These are phyloP conservation scores for Pyrus hybrid DNA, from an alignment of 331 rosid genomes.

Conservation along the genomic window DNA sequence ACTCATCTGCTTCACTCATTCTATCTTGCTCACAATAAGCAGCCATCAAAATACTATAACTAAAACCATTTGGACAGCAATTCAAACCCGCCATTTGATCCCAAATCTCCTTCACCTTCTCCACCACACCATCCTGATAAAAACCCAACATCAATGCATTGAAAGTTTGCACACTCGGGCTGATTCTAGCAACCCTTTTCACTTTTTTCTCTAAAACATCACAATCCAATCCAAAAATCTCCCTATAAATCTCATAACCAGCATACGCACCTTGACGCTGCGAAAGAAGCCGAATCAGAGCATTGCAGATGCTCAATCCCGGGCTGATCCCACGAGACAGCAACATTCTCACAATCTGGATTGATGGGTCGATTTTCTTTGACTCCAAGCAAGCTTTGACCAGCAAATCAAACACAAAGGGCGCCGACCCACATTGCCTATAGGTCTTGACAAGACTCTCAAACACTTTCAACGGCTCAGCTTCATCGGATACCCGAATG, in stretches of 20 bases:
- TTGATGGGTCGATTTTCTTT: constrained; percentile 36
- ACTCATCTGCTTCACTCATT: constrained; percentile 37
- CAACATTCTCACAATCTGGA: constrained; percentile 54
- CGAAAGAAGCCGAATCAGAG: constrained; percentile 47
- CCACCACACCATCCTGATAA: constrained; percentile 47
- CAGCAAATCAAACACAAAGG: constrained; percentile 71
- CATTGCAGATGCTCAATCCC: constrained; percentile 52
- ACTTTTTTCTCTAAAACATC: constrained; percentile 1
- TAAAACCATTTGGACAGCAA: constrained; percentile 46
- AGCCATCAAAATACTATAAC: constrained; percentile 48
- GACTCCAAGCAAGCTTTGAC: constrained; percentile 57
- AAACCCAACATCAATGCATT: constrained; percentile 59
- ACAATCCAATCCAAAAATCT: constrained; percentile 40
- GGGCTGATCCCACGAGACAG: constrained; percentile 58
- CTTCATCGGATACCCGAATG: constrained; percentile 12
- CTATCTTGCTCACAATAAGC: constrained; percentile 47
- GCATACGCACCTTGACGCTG: constrained; percentile 32
- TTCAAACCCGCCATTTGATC: constrained; percentile 29
- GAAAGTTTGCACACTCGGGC: constrained; percentile 59
- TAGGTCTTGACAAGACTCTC: constrained; percentile 52
- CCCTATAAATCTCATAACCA: constrained; percentile 45
- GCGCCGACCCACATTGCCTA: constrained; percentile 57
- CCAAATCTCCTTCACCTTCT: constrained; percentile 54
- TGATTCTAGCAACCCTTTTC: constrained; percentile 28
- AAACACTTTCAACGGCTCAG: constrained; percentile 39